Evolutionary conservation across 1,139 yeast genomes (phyloP).

Genomic region (Blastobotrys apis): DNA sequence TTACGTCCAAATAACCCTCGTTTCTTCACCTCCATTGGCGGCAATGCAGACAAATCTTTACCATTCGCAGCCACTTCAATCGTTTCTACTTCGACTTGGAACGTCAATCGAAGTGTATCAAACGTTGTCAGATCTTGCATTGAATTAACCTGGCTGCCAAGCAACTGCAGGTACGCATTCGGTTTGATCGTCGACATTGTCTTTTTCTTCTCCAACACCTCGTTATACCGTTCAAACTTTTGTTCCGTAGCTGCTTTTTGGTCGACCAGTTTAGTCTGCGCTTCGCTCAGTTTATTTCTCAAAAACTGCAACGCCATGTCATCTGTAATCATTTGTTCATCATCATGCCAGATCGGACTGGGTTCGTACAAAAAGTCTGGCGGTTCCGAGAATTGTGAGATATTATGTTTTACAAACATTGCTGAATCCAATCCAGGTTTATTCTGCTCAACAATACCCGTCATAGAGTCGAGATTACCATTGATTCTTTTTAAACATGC

Average conservation of each 20-base stretch:
- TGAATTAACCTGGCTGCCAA: constrained; percentile 51
- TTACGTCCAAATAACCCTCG: constrained; percentile 26
- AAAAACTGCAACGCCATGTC: constrained; percentile 63
- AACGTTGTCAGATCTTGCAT: constrained; percentile 64
- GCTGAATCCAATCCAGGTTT: constrained; percentile 72
- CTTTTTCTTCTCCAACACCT: constrained; percentile 27
- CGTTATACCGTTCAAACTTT: constrained; percentile 28
- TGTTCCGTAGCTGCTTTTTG: constrained; percentile 33
- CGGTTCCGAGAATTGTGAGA: constrained; percentile 77
- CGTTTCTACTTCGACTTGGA: constrained; percentile 85
- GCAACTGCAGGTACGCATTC: constrained; percentile 41
- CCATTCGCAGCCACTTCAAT: constrained; percentile 85
- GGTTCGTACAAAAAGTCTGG: constrained; percentile 80
- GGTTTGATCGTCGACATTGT: constrained; percentile 21
- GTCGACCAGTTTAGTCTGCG: constrained; percentile 26
- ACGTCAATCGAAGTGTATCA: constrained; percentile 67
- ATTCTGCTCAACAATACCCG: constrained; percentile 62
- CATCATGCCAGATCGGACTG: constrained; percentile 95
- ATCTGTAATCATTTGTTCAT: constrained; percentile 63
- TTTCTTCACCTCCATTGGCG: constrained; percentile 32
- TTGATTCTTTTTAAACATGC: constrained; percentile 51
- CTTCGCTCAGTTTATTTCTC: constrained; percentile 51
- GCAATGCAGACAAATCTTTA: constrained; percentile 36
- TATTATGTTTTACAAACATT: constrained; percentile 90
- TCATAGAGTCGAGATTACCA: constrained; percentile 51